Conservation (phyloP, 164 flowering plant species). For the Brasenia schreberi region DNA sequence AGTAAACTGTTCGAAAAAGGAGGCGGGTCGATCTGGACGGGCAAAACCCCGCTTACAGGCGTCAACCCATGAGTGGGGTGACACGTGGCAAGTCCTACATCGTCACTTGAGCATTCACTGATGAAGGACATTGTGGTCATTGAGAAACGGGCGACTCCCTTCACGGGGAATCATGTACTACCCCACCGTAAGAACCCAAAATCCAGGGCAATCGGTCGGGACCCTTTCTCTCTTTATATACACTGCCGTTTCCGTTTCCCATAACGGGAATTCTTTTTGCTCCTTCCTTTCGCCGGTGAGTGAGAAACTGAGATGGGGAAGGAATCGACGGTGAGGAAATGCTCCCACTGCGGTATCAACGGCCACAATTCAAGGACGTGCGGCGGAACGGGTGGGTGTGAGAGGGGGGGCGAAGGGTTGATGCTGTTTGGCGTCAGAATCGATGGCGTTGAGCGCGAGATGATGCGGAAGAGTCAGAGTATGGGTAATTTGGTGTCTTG, state of each 20-base stretch:
- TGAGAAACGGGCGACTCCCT: too few species aligned
- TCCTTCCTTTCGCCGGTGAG: background rate
- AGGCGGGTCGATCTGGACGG: too few species aligned
- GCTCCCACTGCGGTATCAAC: constrained; percentile 29
- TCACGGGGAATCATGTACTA: background rate
- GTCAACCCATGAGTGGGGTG: too few species aligned
- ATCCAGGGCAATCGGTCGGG: background rate
- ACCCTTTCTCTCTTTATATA: background rate
- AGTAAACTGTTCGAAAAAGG: too few species aligned
- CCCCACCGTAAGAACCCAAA: background rate
- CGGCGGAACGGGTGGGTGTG: constrained; percentile 3
- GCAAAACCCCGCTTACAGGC: too few species aligned
- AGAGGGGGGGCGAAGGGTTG: constrained; percentile 10
- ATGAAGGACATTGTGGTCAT: too few species aligned
- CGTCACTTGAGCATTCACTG: too few species aligned
- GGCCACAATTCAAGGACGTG: constrained; percentile 46
- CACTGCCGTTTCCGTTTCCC: background rate
- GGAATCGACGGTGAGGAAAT: constrained; percentile 15
- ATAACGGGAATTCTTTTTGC: background rate
- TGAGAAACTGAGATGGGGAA: background rate
- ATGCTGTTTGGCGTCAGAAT: constrained; percentile 30
- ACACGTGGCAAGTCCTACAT: too few species aligned
- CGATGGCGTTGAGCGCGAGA: background rate
- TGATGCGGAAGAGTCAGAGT: constrained; percentile 31
- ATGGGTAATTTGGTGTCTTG: constrained; percentile 24